A percentile compares a stretch with the other conserved stretches of the same genome.
phyloP scores from a whole-genome alignment of 2,329 filamentous ascomycete genomes.

The Xylariaceae sp. region DNA sequence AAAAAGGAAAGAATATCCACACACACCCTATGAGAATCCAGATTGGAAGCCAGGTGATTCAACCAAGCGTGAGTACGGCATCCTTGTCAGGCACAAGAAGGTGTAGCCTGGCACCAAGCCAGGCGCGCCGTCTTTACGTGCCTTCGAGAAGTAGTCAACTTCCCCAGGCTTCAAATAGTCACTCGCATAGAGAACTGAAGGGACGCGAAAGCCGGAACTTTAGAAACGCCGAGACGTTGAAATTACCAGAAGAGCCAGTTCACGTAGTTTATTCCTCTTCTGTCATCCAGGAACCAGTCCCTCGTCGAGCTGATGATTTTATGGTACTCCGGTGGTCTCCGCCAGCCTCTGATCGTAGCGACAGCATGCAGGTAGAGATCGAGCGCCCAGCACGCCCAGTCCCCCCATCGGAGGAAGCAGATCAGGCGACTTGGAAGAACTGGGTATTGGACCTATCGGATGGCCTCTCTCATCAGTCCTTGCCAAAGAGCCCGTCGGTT shows the following conservation, averaged over 20 bases:
- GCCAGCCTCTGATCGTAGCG: constrained; percentile 21
- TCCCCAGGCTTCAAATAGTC: neutral
- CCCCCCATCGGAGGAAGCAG: constrained; percentile 25
- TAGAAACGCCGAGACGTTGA: neutral
- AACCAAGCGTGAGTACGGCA: constrained; percentile 21
- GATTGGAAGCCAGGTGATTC: constrained; percentile 41
- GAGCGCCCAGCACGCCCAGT: constrained; percentile 23
- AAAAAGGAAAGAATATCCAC: neutral
- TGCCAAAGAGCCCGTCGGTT: neutral
- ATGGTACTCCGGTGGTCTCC: constrained; percentile 33
- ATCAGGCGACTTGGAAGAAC: constrained; percentile 28
- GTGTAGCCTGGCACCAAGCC: constrained; percentile 20
- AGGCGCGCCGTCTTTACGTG: constrained; percentile 12
- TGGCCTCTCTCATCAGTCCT: constrained; percentile 1
- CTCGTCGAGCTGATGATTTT: constrained; percentile 26
- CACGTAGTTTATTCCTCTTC: constrained; percentile 30
- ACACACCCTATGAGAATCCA: constrained; percentile 33
- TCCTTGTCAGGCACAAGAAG: constrained; percentile 23
- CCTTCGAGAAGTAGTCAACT: neutral
- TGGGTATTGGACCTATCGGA: constrained; percentile 20
- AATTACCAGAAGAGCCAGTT: constrained; percentile 23
- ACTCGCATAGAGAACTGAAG: neutral
- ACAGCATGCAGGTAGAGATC: constrained; percentile 34
- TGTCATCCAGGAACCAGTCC: constrained; percentile 30
- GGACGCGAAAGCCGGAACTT: neutral